Conservation (phyloP, 345 rosid genomes). For the Rubroshorea leprosula region DNA sequence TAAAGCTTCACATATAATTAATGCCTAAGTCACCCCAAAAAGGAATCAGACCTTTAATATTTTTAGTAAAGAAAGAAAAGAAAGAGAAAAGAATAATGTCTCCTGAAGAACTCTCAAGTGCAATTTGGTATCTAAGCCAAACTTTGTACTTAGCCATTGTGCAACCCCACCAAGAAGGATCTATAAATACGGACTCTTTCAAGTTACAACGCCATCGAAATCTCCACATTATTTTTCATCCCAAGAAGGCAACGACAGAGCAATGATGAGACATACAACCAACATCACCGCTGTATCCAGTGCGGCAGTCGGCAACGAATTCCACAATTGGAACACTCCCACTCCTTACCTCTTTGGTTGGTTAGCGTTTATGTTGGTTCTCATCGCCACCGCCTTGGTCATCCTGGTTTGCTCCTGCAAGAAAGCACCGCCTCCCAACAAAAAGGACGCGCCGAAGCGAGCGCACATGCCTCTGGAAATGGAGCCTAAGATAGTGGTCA, state of each 20-base stretch:
- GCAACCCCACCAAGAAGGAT: no score
- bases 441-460: not conserved
- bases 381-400: constrained; percentile 35
- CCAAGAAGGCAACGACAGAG: no score
- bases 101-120: no score
- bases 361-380: constrained; percentile 41
- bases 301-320: constrained; percentile 5
- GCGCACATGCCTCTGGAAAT: constrained; percentile 27
- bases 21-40: no score
- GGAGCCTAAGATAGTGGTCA: constrained; percentile 66
- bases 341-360: constrained; percentile 46
- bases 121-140: no score
- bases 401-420: constrained; percentile 43
- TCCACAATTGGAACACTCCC: constrained; percentile 36
- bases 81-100: no score
- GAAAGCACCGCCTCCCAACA: constrained; percentile 19
- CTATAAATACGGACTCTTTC: no score
- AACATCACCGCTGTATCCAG: constrained; percentile 19
- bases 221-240: not conserved
- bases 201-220: not conserved
- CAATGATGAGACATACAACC: constrained; percentile 35
- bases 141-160: no score
- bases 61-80: no score
- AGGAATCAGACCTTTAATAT: no score
- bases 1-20: no score